Evolutionary conservation across 202 grass and related monocot genomes (phyloP).

Genomic region (Brachypodium distachyon): DNA sequence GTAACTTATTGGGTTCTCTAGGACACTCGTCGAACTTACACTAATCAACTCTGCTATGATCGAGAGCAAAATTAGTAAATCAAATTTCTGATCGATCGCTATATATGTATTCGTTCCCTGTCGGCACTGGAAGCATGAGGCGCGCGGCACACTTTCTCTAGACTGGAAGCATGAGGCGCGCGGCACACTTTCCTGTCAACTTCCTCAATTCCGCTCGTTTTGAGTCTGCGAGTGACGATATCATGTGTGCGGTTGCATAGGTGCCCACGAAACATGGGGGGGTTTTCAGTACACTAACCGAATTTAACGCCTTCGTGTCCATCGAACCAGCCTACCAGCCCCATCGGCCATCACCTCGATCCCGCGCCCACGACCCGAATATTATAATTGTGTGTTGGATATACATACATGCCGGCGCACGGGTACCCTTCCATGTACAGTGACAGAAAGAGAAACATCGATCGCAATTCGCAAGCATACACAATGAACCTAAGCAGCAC

Average conservation of each 20-base stretch:
- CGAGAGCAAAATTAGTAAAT: too few relatives aligned
- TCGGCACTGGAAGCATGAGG: background rate
- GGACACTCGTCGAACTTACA: too few relatives aligned
- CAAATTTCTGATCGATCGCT: too few relatives aligned
- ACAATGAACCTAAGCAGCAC: background rate
- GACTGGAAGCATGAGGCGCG: background rate
- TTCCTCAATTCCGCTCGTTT: background rate
- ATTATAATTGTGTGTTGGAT: background rate
- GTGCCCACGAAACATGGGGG: constrained; percentile 28
- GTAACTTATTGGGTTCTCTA: too few relatives aligned
- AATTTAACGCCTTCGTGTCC: constrained; percentile 29
- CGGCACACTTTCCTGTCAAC: background rate
- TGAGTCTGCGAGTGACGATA: constrained; percentile 20
- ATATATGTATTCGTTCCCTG: background rate
- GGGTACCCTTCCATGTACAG: background rate
- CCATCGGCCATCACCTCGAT: too few relatives aligned
- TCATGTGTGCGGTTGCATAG: constrained; percentile 25
- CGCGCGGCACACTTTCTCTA: background rate
- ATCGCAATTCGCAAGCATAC: background rate
- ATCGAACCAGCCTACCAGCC: constrained; percentile 19
- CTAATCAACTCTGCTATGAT: too few relatives aligned
- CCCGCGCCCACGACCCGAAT: background rate
- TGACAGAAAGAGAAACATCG: background rate
- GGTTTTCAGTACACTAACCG: constrained; percentile 7
- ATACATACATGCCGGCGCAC: background rate